Evolutionary conservation across 306 rosid genomes (phyloP).

Genomic region (Citrullus mucosospermus): DNA sequence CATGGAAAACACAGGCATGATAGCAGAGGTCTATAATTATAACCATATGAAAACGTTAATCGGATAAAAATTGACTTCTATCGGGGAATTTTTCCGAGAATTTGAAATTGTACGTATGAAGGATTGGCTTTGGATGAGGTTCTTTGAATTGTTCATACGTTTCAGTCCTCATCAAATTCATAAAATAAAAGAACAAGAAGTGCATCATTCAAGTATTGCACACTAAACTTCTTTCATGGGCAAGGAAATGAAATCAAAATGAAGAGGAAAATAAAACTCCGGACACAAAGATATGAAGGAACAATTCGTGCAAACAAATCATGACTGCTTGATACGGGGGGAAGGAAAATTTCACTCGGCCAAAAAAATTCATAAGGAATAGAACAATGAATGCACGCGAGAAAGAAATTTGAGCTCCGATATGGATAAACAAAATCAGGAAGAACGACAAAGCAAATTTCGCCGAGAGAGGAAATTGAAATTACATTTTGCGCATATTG

Average conservation of each 20-base stretch:
- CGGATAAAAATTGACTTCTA: background rate
- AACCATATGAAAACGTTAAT: background rate
- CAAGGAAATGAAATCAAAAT: background rate
- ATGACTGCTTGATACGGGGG: background rate
- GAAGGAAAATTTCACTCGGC: background rate
- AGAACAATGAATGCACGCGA: background rate
- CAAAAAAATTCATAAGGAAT: background rate
- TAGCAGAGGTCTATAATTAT: background rate
- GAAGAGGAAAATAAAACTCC: background rate
- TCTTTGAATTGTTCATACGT: background rate
- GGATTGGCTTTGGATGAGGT: background rate
- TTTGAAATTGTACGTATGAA: background rate
- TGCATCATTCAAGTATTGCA: background rate
- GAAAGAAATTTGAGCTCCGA: background rate
- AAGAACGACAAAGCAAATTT: background rate
- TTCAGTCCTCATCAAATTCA: background rate
- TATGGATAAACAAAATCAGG: background rate
- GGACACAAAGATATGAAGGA: background rate
- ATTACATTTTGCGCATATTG: background rate
- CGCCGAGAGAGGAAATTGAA: background rate
- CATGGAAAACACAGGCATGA: background rate
- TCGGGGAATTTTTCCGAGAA: background rate
- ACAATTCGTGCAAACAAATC: background rate
- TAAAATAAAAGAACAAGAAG: background rate
- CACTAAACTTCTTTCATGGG: background rate